phyloP scores from a whole-genome alignment of 2,329 filamentous ascomycete species.

The Penicillium sclerotiorum region DNA sequence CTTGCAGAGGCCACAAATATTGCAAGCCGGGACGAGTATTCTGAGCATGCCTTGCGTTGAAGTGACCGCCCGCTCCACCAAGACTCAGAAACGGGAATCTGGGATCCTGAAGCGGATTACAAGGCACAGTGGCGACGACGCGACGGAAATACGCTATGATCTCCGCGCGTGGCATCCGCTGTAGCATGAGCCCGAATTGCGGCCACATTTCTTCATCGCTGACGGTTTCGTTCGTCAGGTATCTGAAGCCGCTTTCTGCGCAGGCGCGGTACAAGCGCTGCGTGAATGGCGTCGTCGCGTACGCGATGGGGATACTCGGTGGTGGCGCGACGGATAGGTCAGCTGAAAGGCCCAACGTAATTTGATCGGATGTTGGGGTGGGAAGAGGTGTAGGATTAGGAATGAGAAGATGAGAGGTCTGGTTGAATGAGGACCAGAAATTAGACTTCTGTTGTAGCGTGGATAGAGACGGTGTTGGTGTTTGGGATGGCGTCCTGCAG shows the following conservation, averaged over 20 bases:
- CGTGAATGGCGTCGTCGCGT: conserved; percentile 17
- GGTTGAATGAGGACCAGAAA: conserved; percentile 5
- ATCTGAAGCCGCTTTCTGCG: conserved; percentile 13
- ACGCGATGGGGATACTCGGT: conserved; percentile 5
- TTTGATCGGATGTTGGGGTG: no score
- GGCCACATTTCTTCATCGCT: conserved; percentile 13
- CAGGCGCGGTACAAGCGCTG: conserved; percentile 16
- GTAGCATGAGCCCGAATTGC: conserved; percentile 13
- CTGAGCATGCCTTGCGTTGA: background rate
- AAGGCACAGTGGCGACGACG: conserved; percentile 14
- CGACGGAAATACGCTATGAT: conserved; percentile 20
- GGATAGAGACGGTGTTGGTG: background rate
- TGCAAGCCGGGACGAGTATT: background rate
- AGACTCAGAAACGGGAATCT: conserved; percentile 19
- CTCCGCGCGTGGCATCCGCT: conserved; percentile 11
- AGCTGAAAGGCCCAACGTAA: no score
- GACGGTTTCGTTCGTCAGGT: conserved; percentile 4
- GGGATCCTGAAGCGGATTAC: conserved; percentile 14
- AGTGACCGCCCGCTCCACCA: conserved; percentile 18
- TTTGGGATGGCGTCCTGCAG: background rate
- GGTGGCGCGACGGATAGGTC: background rate
- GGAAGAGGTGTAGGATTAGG: no score
- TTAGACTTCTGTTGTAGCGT: conserved; percentile 1
- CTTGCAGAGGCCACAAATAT: conserved; percentile 7
- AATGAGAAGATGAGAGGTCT: conserved; percentile 3